These are phyloP conservation scores for Brassica rapa DNA, from an alignment of 345 rosid species.

Conservation along the genomic window DNA sequence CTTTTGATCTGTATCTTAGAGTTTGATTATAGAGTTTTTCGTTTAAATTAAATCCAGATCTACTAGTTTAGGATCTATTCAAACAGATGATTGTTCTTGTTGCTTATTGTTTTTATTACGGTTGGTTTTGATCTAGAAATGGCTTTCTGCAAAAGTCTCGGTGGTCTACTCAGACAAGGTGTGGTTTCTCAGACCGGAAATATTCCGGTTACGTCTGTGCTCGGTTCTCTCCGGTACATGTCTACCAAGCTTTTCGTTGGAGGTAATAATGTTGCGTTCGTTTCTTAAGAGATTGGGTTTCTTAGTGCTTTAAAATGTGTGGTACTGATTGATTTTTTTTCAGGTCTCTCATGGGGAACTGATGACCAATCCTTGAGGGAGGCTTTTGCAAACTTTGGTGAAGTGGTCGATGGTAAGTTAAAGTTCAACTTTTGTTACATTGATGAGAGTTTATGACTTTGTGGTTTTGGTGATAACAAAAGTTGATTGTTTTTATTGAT, in stretches of 20 bases:
- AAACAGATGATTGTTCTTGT: neutral
- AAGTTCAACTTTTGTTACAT: neutral
- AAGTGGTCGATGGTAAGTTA: slow-evolving; percentile 50
- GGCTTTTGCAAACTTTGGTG: slow-evolving; percentile 56
- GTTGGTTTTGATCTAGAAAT: slow-evolving; percentile 32
- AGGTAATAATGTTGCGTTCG: slow-evolving; percentile 48
- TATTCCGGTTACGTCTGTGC: slow-evolving; percentile 50
- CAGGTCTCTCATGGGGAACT: slow-evolving; percentile 54
- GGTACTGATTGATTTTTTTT: neutral
- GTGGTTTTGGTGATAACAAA: neutral
- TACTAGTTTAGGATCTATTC: neutral
- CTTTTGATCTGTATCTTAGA: neutral
- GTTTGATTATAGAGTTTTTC: neutral
- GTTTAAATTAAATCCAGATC: neutral
- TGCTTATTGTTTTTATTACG: neutral
- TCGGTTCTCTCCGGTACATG: slow-evolving; percentile 59
- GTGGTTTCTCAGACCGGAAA: slow-evolving; percentile 38
- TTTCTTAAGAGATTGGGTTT: neutral
- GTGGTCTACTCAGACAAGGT: slow-evolving; percentile 56
- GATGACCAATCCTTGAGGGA: slow-evolving; percentile 50
- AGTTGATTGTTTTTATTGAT: neutral
- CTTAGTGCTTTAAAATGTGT: neutral
- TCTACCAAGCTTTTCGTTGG: slow-evolving; percentile 78
- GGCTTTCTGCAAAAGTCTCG: slow-evolving; percentile 65
- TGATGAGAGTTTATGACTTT: neutral